These are phyloP conservation scores for Warburgia ugandensis DNA, from an alignment of 164 flowering plant genomes.

Conservation along the genomic window DNA sequence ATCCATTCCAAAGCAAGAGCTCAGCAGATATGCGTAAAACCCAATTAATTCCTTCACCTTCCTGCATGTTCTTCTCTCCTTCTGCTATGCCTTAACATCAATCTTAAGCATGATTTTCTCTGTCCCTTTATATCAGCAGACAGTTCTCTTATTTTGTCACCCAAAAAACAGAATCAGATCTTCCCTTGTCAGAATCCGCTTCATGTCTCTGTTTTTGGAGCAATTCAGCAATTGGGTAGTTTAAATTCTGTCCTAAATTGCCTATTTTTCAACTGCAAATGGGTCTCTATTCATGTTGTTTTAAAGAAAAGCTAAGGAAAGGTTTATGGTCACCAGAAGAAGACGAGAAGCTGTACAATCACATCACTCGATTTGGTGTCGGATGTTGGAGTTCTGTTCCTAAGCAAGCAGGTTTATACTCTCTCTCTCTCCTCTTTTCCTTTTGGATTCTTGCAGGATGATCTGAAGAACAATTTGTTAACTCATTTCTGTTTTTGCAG, in stretches of 20 bases:
- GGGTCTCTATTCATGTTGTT: constrained; percentile 61
- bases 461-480: not conserved
- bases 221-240: too few relatives aligned
- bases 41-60: constrained; percentile 69
- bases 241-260: too few relatives aligned
- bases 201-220: too few relatives aligned
- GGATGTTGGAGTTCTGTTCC: constrained; percentile 98
- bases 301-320: constrained; percentile 66
- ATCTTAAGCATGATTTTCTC: constrained; percentile 50
- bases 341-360: constrained; percentile 72
- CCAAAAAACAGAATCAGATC: not conserved
- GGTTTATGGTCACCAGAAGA: constrained; percentile 96
- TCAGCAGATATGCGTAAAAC: constrained; percentile 61
- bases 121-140: constrained; percentile 23
- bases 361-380: constrained; percentile 65
- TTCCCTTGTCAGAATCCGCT: not conserved
- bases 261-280: constrained; percentile 16
- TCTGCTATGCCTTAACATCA: constrained; percentile 38
- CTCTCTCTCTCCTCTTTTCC: not conserved
- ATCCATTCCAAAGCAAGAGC: constrained; percentile 45
- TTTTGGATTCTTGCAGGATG: not conserved
- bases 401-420: constrained; percentile 64
- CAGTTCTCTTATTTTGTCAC: constrained; percentile 5
- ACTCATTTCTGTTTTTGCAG: constrained; percentile 26
- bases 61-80: constrained; percentile 13